phyloP scores from a whole-genome alignment of 2,329 filamentous ascomycete genomes.

The Zarea fungicola region DNA sequence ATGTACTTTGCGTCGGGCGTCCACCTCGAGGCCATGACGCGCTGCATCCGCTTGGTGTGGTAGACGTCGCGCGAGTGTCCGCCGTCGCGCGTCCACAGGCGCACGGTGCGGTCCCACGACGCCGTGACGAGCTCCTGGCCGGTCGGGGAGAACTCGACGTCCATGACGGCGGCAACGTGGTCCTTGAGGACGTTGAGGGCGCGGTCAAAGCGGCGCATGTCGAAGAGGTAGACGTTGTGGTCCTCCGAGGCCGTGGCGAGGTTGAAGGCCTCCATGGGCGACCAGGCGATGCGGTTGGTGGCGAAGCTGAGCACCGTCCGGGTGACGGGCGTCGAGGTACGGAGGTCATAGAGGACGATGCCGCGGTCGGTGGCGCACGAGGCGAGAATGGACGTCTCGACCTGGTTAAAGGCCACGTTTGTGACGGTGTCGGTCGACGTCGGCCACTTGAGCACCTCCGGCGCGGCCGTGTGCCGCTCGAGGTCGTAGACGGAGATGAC shows the following conservation, averaged over 20 bases:
- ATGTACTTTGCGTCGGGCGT: conserved; percentile 88
- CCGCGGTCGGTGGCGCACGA: conserved; percentile 81
- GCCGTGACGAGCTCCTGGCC: conserved; percentile 90
- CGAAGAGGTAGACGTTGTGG: conserved; percentile 83
- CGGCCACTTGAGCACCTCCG: conserved; percentile 81
- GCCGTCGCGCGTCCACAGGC: conserved; percentile 73
- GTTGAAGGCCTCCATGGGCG: conserved; percentile 96
- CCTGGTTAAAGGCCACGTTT: conserved; percentile 83
- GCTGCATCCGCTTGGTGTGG: conserved; percentile 96
- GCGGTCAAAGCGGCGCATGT: conserved; percentile 85
- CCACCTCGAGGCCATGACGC: conserved; percentile 80
- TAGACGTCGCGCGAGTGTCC: conserved; percentile 91
- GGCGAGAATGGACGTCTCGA: conserved; percentile 85
- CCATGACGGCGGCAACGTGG: conserved; percentile 88
- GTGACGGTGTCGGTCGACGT: conserved; percentile 87
- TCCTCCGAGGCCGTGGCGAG: conserved; percentile 91
- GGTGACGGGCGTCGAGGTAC: conserved; percentile 76
- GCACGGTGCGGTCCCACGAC: conserved; percentile 78
- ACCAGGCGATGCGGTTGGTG: conserved; percentile 82
- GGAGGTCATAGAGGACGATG: conserved; percentile 85
- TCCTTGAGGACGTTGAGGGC: conserved; percentile 87
- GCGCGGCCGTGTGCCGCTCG: conserved; percentile 71
- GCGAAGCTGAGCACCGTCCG: conserved; percentile 79
- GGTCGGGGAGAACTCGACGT: conserved; percentile 90
- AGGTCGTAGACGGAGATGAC: conserved; percentile 86